These are phyloP conservation scores for Talaromyces atroroseus DNA, from an alignment of 2,329 filamentous ascomycete species.

Conservation along the genomic window DNA sequence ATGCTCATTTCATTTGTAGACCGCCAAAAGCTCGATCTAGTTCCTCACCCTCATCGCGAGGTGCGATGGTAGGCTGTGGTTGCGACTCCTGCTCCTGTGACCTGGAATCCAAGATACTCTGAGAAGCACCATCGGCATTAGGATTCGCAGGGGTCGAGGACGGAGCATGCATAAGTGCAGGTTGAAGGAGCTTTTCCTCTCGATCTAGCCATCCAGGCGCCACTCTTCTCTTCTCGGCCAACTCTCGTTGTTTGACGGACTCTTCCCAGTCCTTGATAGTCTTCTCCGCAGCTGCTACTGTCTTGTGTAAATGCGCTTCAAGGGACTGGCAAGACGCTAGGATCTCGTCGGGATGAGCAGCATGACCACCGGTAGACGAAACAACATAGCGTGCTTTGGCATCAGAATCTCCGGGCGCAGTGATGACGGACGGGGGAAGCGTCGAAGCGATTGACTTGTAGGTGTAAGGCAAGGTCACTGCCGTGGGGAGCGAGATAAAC, in stretches of 20 bases:
- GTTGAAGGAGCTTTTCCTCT: conserved; percentile 56
- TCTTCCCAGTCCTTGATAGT: conserved; percentile 67
- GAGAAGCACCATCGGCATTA: neutral
- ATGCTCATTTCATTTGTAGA: conserved; percentile 38
- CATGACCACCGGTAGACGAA: conserved; percentile 70
- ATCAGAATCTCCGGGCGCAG: conserved; percentile 31
- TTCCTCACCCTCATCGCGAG: conserved; percentile 46
- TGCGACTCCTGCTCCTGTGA: conserved; percentile 28
- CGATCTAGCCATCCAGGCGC: conserved; percentile 62
- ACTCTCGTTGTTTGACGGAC: conserved; percentile 51
- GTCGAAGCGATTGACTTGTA: conserved; percentile 87
- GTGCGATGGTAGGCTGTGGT: conserved; percentile 35
- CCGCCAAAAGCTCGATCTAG: conserved; percentile 51
- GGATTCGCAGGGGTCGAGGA: conserved; percentile 14
- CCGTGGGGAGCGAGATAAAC: conserved; percentile 82
- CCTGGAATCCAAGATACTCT: conserved; percentile 36
- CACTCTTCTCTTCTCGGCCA: conserved; percentile 58
- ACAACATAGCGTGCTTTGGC: conserved; percentile 65
- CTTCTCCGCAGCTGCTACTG: conserved; percentile 60
- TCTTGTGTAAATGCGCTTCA: conserved; percentile 65
- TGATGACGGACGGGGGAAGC: conserved; percentile 66
- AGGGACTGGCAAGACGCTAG: conserved; percentile 74
- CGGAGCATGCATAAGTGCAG: conserved; percentile 26
- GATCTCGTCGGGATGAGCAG: conserved; percentile 83
- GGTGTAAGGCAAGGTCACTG: conserved; percentile 89